Conservation (phyloP, 2,329 filamentous ascomycete genomes). For the Aspergillus unguis region DNA sequence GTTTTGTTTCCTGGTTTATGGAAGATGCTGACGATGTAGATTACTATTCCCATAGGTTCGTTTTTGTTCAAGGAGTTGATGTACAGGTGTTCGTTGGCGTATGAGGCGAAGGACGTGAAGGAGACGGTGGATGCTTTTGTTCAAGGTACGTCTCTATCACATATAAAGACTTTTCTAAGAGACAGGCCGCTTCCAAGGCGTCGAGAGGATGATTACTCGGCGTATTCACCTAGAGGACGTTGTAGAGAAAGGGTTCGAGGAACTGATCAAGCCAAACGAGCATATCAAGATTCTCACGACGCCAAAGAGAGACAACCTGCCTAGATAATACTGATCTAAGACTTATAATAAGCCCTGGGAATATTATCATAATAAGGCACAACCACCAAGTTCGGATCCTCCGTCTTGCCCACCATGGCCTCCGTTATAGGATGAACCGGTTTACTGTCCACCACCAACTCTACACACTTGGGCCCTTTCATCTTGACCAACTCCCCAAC, state of each 20-base stretch:
- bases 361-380: constrained; percentile 51
- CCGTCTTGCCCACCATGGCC: constrained; percentile 44
- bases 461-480: constrained; percentile 35
- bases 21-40: background rate
- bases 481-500: constrained; percentile 31
- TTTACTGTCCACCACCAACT: constrained; percentile 41
- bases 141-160: background rate
- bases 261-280: constrained; percentile 13
- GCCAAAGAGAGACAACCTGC: background rate
- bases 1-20: background rate
- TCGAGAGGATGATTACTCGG: constrained; percentile 13
- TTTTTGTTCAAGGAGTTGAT: constrained; percentile 11
- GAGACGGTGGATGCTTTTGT: constrained; percentile 11
- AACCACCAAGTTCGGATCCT: constrained; percentile 44
- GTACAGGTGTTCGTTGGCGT: constrained; percentile 12
- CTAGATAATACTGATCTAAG: background rate
- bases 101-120: constrained; percentile 11
- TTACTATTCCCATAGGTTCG: constrained; percentile 4
- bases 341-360: constrained; percentile 28
- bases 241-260: constrained; percentile 12
- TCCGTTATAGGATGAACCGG: constrained; percentile 31
- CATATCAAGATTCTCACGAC: constrained; percentile 16
- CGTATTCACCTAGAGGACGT: constrained; percentile 10
- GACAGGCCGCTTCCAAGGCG: constrained; percentile 11
- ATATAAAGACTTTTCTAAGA: background rate